These are phyloP conservation scores for Phytomonas serpens DNA, from an alignment of 208 protist genomes.

Conservation along the genomic window DNA sequence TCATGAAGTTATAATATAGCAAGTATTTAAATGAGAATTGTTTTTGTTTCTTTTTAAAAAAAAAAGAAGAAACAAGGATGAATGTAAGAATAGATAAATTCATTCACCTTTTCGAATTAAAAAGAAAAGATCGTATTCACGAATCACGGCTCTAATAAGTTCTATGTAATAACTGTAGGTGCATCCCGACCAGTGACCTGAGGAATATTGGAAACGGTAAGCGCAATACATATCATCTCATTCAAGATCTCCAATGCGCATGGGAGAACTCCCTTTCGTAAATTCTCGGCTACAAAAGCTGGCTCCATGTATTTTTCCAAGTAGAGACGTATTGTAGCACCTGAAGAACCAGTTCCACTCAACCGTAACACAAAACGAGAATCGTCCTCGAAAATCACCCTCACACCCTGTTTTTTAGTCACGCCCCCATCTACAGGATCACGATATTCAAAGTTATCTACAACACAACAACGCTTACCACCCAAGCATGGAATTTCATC, in stretches of 20 bases:
- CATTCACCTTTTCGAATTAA: neutral
- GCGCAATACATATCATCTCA: constrained; percentile 79
- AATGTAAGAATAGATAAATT: neutral
- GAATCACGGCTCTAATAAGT: neutral
- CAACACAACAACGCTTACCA: constrained; percentile 33
- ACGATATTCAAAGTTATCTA: constrained; percentile 95
- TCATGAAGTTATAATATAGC: no score
- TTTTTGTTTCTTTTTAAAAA: neutral
- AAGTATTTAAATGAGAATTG: no score
- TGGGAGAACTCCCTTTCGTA: constrained; percentile 36
- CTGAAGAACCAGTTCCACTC: constrained; percentile 91
- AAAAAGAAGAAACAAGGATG: neutral
- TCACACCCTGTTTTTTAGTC: constrained; percentile 87
- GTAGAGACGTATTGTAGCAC: constrained; percentile 96
- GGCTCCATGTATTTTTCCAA: constrained; percentile 92
- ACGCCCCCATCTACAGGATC: constrained; percentile 94
- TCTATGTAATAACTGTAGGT: constrained; percentile 96
- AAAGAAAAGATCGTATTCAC: neutral
- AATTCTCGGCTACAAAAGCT: constrained; percentile 30
- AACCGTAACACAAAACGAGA: constrained; percentile 95
- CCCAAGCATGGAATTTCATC: constrained; percentile 34
- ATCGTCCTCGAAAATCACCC: constrained; percentile 93
- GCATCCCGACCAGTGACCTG: constrained; percentile 83
- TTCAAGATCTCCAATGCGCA: constrained; percentile 47
- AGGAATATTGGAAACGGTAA: constrained; percentile 78